These are phyloP conservation scores for Aureobasidium sp. DNA, from an alignment of 2,329 filamentous ascomycete genomes.

Conservation along the genomic window DNA sequence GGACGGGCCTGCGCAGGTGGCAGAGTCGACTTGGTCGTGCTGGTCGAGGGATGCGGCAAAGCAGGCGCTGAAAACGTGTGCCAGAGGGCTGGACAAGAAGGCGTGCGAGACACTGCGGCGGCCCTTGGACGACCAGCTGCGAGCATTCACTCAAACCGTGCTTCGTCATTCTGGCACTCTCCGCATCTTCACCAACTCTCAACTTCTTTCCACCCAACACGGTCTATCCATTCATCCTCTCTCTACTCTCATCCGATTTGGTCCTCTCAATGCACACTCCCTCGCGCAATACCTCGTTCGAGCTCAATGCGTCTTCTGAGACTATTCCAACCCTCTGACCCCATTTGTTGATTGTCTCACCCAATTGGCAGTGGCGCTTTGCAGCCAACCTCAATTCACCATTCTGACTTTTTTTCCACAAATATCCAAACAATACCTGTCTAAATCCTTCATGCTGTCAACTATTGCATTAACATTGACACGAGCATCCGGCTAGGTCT, in stretches of 20 bases:
- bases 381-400: neutral
- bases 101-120: neutral
- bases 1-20: neutral
- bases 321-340: neutral
- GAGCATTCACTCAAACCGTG: neutral
- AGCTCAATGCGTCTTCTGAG: neutral
- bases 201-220: neutral
- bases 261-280: neutral
- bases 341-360: neutral
- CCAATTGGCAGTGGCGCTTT: neutral
- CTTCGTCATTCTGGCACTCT: slow-evolving; percentile 4
- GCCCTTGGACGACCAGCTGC: neutral
- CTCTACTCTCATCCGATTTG: neutral
- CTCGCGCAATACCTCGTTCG: neutral
- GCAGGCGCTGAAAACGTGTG: neutral
- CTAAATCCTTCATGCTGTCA: neutral
- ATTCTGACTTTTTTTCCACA: neutral
- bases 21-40: neutral
- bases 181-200: neutral
- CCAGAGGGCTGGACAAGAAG: neutral
- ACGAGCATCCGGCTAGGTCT: neutral
- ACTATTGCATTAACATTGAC: neutral
- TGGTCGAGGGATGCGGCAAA: neutral
- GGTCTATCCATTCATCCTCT: neutral
- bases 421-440: neutral